Evolutionary conservation across 1,284 basidiomycete genomes (phyloP).

Genomic region (Ganoderma lucidum): DNA sequence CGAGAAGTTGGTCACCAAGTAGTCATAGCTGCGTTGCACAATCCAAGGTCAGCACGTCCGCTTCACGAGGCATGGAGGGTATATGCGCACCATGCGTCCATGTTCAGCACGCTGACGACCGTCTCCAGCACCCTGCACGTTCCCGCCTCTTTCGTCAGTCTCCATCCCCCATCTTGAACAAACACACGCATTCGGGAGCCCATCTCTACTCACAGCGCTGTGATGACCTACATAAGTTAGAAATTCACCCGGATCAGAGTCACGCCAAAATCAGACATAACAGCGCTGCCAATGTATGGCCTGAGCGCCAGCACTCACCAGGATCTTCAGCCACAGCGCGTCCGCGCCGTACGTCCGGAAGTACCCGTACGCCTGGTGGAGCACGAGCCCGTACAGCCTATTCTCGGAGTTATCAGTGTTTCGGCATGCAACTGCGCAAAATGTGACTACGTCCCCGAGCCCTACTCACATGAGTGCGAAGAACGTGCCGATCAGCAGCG

Average conservation of each 20-base stretch:
- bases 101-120: neutral
- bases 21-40: neutral
- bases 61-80: neutral
- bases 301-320: neutral
- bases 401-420: neutral
- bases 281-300: neutral
- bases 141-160: neutral
- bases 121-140: neutral
- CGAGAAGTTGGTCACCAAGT: neutral
- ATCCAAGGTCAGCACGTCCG: neutral
- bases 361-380: constrained; percentile 8
- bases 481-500: neutral
- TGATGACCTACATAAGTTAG: neutral
- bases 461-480: constrained; percentile 2
- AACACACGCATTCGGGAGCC: too few relatives aligned
- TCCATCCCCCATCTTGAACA: too few relatives aligned
- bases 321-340: neutral
- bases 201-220: neutral
- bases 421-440: neutral
- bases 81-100: neutral
- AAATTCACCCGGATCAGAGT: neutral
- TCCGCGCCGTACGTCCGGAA: neutral
- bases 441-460: too few relatives aligned
- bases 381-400: neutral
- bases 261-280: neutral